Conservation (phyloP, 169 alveolate genomes). For the Toxoplasma gondii region DNA sequence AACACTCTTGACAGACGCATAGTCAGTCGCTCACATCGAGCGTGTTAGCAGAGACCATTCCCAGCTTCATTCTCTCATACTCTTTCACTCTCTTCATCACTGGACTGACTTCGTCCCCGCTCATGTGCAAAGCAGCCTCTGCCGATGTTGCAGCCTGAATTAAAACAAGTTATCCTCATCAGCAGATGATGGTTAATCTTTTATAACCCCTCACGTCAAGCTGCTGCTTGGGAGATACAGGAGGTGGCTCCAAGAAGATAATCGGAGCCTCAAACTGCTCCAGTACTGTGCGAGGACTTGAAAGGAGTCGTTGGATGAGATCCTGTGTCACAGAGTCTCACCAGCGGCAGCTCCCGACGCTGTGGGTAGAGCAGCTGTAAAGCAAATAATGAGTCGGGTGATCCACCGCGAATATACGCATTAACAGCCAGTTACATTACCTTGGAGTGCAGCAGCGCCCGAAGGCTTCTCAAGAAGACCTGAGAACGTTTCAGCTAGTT, state of each 20-base stretch:
- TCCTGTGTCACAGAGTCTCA: background rate
- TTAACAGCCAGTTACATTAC: background rate
- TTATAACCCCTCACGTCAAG: conserved; percentile 37
- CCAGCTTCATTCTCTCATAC: conserved; percentile 56
- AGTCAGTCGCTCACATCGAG: conserved; percentile 25
- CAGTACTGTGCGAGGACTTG: background rate
- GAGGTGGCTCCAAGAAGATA: conserved; percentile 67
- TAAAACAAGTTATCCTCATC: background rate
- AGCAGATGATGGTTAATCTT: background rate
- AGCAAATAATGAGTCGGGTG: background rate
- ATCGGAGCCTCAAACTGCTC: conserved; percentile 60
- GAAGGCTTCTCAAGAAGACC: background rate
- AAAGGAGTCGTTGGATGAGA: background rate
- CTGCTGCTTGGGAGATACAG: conserved; percentile 46
- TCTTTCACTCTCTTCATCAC: conserved; percentile 61
- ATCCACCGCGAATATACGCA: background rate
- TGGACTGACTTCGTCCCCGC: conserved; percentile 62
- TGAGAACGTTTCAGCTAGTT: background rate
- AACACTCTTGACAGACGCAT: background rate
- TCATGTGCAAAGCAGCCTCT: conserved; percentile 45
- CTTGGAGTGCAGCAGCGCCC: conserved; percentile 43
- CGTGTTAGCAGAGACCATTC: conserved; percentile 47
- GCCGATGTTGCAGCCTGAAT: conserved; percentile 55
- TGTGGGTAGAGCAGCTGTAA: background rate
- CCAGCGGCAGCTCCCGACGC: background rate